Evolutionary conservation across 257 asterid genomes (phyloP).

Genomic region (Nicotiana obtusifolia): DNA sequence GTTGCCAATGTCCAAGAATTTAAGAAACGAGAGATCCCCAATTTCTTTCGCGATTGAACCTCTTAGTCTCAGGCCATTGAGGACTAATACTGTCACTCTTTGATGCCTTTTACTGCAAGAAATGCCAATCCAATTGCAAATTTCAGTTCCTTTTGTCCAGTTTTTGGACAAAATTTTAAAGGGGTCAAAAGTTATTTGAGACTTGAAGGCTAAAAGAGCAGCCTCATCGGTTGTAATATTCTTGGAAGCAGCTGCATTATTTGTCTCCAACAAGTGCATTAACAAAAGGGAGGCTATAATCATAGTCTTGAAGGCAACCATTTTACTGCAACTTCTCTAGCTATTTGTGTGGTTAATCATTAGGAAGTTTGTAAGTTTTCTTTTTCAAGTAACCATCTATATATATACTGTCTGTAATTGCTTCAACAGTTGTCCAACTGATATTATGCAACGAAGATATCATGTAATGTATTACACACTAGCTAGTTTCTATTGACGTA

Average conservation of each 20-base stretch:
- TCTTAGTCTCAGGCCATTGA: not conserved
- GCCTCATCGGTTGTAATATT: constrained; percentile 11
- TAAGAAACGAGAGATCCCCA: constrained; percentile 10
- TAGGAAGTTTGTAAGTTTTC: not conserved
- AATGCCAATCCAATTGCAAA: constrained; percentile 10
- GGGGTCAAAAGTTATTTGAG: not conserved
- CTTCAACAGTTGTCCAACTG: not conserved
- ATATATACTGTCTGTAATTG: not conserved
- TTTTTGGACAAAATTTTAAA: not conserved
- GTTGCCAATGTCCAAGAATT: constrained; percentile 4
- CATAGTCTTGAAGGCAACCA: not conserved
- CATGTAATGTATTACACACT: not conserved
- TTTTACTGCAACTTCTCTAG: not conserved
- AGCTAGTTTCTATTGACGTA: not conserved
- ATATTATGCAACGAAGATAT: not conserved
- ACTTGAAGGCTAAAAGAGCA: constrained; percentile 14
- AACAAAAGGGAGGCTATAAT: not conserved
- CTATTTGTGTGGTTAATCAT: not conserved
- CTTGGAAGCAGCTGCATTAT: not conserved
- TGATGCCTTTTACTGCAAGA: not conserved
- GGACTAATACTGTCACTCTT: not conserved
- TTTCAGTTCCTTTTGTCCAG: not conserved
- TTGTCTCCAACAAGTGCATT: not conserved
- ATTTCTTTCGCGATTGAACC: constrained; percentile 15
- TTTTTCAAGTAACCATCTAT: not conserved